Conservation (phyloP, 495 filamentous ascomycete species). For the Clavariopsis aquatica region DNA sequence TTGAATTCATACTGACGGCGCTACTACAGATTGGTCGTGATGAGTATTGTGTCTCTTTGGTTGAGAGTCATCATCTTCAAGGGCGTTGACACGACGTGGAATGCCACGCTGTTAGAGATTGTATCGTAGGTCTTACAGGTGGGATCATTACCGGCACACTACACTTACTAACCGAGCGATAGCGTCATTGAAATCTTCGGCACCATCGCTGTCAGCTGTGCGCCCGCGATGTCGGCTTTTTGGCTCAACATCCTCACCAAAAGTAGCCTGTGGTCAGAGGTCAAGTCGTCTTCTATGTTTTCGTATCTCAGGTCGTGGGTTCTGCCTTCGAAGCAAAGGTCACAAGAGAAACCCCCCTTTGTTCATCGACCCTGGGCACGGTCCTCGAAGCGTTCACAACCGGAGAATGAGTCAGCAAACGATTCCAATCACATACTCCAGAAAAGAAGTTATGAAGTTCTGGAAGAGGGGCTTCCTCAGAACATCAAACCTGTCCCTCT, state of each 20-base stretch:
- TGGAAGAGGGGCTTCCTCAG: background rate
- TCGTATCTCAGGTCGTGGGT: too few relatives aligned
- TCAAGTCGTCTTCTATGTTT: background rate
- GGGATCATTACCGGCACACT: background rate
- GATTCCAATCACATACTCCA: background rate
- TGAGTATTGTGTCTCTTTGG: background rate
- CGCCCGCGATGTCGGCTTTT: background rate
- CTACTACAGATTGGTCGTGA: background rate
- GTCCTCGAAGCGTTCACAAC: too few relatives aligned
- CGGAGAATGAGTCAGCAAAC: too few relatives aligned
- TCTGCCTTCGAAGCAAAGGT: background rate
- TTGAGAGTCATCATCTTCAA: conserved; percentile 1
- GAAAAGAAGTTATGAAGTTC: background rate
- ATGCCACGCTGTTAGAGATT: background rate
- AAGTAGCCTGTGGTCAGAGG: background rate
- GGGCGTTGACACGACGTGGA: background rate
- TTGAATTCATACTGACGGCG: too few relatives aligned
- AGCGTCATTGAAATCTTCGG: background rate
- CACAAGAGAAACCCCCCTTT: too few relatives aligned
- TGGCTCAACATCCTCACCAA: background rate
- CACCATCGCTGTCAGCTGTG: background rate
- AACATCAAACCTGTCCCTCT: too few relatives aligned
- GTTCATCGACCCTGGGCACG: too few relatives aligned
- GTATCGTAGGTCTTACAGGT: too few relatives aligned
- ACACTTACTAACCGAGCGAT: background rate